Evolutionary conservation across 345 rosid genomes (phyloP).

Genomic region (Aquilaria sinensis): DNA sequence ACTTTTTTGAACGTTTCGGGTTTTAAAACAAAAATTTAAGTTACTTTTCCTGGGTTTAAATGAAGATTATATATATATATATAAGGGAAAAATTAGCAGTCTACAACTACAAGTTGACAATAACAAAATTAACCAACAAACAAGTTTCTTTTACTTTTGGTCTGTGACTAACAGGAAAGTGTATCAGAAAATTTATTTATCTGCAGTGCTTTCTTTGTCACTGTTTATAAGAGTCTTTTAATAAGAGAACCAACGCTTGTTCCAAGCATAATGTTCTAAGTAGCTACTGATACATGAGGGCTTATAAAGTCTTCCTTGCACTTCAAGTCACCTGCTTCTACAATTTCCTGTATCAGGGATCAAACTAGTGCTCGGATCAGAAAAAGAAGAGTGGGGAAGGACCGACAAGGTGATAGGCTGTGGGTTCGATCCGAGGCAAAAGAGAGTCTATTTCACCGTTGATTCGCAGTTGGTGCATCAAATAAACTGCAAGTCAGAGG

Average conservation of each 20-base stretch:
- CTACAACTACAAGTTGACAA: no score
- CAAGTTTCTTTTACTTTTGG: not conserved
- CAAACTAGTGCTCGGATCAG: slow-evolving; percentile 47
- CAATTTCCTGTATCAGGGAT: slow-evolving; percentile 39
- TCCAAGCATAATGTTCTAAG: not conserved
- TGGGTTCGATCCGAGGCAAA: slow-evolving; percentile 58
- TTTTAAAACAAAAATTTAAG: not conserved
- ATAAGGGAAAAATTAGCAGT: not conserved
- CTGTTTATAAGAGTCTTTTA: no score
- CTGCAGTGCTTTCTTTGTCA: not conserved
- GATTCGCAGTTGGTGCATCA: slow-evolving; percentile 44
- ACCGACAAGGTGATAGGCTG: slow-evolving; percentile 53
- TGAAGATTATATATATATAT: not conserved
- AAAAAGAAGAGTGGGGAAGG: slow-evolving; percentile 44
- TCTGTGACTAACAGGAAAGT: no score
- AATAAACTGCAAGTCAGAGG: slow-evolving; percentile 50
- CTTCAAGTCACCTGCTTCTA: not conserved
- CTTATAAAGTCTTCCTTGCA: not conserved
- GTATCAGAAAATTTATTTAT: not conserved
- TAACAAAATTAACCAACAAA: no score
- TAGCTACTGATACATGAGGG: not conserved
- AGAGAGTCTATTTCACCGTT: slow-evolving; percentile 57
- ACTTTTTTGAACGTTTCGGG: not conserved
- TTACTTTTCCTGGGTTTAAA: slow-evolving; percentile 2
- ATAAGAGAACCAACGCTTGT: no score